Percentiles rank a stretch among this genome's conserved stretches.
These are phyloP conservation scores for Ustilago shanxiensis DNA, from an alignment of 1,284 basidiomycete genomes.

Conservation along the genomic window DNA sequence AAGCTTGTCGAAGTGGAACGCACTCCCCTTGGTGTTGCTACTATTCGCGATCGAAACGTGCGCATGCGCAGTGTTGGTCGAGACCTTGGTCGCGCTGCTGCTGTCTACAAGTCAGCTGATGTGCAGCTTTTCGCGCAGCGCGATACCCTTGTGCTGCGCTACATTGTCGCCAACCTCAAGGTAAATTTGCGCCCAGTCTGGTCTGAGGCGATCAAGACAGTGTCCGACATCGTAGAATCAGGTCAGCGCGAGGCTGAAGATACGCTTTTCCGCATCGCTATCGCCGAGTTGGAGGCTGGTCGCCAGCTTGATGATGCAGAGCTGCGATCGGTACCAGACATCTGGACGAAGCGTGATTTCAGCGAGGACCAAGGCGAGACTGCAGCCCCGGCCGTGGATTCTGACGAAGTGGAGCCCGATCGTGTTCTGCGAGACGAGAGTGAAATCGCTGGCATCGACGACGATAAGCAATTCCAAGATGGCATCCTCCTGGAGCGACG, in stretches of 20 bases:
- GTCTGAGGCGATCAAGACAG: slow-evolving; percentile 59
- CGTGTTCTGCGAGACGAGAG: slow-evolving; percentile 38
- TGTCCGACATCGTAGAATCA: slow-evolving; percentile 55
- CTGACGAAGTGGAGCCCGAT: slow-evolving; percentile 43
- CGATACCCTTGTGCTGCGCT: slow-evolving; percentile 47
- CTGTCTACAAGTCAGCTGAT: slow-evolving; percentile 34
- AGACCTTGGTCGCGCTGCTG: slow-evolving; percentile 46
- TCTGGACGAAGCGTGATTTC: slow-evolving; percentile 16
- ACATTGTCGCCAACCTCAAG: slow-evolving; percentile 64
- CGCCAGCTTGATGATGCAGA: slow-evolving; percentile 29
- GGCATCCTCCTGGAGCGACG: slow-evolving; percentile 44
- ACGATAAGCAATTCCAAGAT: slow-evolving; percentile 62
- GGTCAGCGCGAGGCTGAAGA: slow-evolving; percentile 25
- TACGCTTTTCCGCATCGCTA: slow-evolving; percentile 27
- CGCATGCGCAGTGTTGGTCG: slow-evolving; percentile 61
- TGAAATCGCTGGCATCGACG: slow-evolving; percentile 42
- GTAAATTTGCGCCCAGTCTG: slow-evolving; percentile 68
- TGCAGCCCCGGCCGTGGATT: slow-evolving; percentile 8
- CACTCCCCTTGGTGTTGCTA: slow-evolving; percentile 53
- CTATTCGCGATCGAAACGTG: slow-evolving; percentile 65
- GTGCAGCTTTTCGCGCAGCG: slow-evolving; percentile 19
- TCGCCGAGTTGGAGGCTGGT: slow-evolving; percentile 43
- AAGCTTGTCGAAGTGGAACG: slow-evolving; percentile 60
- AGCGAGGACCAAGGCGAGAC: slow-evolving; percentile 8
- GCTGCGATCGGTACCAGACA: slow-evolving; percentile 23